A percentile compares a stretch with the other conserved stretches of the same genome.
Evolutionary conservation across 345 rosid species (phyloP).

Genomic region (Brassica juncea): DNA sequence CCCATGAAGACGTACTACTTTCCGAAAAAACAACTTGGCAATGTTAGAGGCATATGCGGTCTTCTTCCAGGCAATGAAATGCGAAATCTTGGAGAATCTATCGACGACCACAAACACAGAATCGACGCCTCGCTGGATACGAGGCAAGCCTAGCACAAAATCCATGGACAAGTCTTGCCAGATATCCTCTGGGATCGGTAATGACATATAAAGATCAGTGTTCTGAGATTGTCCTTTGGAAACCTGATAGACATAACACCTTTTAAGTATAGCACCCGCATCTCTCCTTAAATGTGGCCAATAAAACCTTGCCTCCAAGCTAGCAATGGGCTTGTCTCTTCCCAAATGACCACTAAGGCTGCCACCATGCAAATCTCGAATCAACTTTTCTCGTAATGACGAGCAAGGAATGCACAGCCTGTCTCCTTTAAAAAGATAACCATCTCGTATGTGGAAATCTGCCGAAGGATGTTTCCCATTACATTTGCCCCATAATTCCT

Average conservation of each 20-base stretch:
- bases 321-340: no score
- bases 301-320: no score
- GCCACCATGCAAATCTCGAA: conserved; percentile 17
- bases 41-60: background rate
- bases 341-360: background rate
- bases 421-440: background rate
- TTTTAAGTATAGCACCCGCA: background rate
- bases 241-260: conserved; percentile 1
- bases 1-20: no score
- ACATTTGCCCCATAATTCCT: no score
- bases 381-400: background rate
- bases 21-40: no score
- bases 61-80: background rate
- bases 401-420: background rate
- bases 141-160: background rate
- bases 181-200: background rate
- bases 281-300: no score
- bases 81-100: background rate
- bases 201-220: background rate
- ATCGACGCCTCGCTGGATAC: background rate
- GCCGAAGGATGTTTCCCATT: background rate
- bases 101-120: conserved; percentile 3
- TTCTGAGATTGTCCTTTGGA: background rate
- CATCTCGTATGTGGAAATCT: background rate
- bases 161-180: background rate